Conservation (phyloP, 2,329 filamentous ascomycete species). For the Cladophialophora bantiana region DNA sequence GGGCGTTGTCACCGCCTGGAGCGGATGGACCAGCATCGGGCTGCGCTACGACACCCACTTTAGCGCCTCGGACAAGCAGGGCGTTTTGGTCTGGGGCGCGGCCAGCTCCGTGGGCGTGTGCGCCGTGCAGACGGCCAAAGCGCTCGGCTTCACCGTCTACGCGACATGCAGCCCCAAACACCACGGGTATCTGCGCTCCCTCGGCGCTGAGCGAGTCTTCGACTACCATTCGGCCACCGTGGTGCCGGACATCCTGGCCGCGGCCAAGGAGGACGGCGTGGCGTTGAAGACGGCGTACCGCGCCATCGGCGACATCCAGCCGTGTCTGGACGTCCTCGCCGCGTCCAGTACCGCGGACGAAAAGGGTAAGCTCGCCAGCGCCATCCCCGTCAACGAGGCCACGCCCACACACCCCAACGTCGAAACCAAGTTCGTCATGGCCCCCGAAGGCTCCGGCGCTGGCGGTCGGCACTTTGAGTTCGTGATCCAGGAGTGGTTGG, state of each 20-base stretch:
- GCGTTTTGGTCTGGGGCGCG: slow-evolving; percentile 54
- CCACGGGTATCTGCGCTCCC: slow-evolving; percentile 47
- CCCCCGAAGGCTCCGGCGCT: not conserved
- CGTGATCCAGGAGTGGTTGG: slow-evolving; percentile 22
- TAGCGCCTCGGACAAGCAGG: slow-evolving; percentile 39
- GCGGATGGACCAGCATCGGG: slow-evolving; percentile 41
- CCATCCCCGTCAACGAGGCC: slow-evolving; percentile 21
- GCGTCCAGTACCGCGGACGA: slow-evolving; percentile 23
- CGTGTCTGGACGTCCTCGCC: slow-evolving; percentile 44
- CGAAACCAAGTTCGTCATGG: slow-evolving; percentile 27
- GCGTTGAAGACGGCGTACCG: slow-evolving; percentile 21
- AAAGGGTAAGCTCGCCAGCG: slow-evolving; percentile 32
- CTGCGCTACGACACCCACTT: slow-evolving; percentile 40
- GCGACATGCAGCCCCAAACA: slow-evolving; percentile 50
- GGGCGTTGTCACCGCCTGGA: slow-evolving; percentile 41
- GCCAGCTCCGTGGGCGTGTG: slow-evolving; percentile 51
- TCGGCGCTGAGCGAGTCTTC: slow-evolving; percentile 51
- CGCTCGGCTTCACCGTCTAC: slow-evolving; percentile 51
- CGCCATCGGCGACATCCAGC: slow-evolving; percentile 50
- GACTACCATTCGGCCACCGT: slow-evolving; percentile 50
- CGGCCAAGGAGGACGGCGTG: slow-evolving; percentile 39
- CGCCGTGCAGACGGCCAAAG: slow-evolving; percentile 50
- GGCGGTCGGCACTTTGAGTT: not conserved
- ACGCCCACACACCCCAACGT: slow-evolving; percentile 35
- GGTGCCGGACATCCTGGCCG: slow-evolving; percentile 43